A percentile compares a stretch with the other conserved stretches of the same genome.
Conservation (phyloP, 331 rosid species). For the Dryas integrifolia region DNA sequence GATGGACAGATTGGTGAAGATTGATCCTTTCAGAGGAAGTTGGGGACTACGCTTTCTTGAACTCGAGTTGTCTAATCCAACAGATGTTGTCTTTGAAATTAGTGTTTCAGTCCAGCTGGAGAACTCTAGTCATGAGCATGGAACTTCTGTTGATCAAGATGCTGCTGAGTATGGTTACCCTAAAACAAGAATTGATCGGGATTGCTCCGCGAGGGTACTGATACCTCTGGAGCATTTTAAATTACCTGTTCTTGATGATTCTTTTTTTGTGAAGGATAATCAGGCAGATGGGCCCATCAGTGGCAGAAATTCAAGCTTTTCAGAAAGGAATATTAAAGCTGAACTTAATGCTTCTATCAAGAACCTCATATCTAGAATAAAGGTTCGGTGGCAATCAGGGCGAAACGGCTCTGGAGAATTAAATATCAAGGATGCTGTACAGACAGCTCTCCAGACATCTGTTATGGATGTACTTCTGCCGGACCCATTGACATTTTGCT, state of each 20-base stretch:
- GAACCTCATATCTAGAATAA: constrained; percentile 85
- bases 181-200: constrained; percentile 85
- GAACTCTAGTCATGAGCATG: constrained; percentile 46
- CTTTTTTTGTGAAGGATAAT: constrained; percentile 70
- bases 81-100: constrained; percentile 86
- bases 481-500: constrained; percentile 90
- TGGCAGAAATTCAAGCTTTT: constrained; percentile 58
- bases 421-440: constrained; percentile 90
- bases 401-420: constrained; percentile 83
- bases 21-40: constrained; percentile 93
- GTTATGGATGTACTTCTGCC: constrained; percentile 94
- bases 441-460: constrained; percentile 88
- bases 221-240: constrained; percentile 92
- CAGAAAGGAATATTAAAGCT: constrained; percentile 76
- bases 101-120: constrained; percentile 83
- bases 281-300: constrained; percentile 42
- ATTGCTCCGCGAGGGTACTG: constrained; percentile 92
- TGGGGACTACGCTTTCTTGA: constrained; percentile 96
- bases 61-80: constrained; percentile 86
- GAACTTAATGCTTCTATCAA: constrained; percentile 88
- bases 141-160: constrained; percentile 45
- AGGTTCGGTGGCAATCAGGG: constrained; percentile 91
- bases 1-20: constrained; percentile 81
- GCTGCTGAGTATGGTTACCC: constrained; percentile 72
- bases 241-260: constrained; percentile 88